Evolutionary conservation across 768 basidiomycete genomes (phyloP), one percentile per base, ranked within the genome.

Genomic region (Naematelia encephala): DNA sequence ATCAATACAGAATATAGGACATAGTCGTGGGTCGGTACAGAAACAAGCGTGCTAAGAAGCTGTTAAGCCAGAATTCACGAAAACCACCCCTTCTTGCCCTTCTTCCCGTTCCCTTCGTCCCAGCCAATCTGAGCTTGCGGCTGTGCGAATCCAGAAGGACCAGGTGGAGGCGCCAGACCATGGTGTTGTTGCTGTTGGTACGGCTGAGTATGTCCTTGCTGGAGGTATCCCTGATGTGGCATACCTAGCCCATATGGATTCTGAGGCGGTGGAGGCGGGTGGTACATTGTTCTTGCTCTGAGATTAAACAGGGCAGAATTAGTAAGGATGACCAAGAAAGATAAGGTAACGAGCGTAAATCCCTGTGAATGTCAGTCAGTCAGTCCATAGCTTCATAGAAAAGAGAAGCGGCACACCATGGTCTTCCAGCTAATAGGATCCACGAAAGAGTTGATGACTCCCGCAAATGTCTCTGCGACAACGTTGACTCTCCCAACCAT

Each of bases 401-500:
- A 49, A 22, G 14, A 52, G 23, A 45, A 22, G 16, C 39, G 11
- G 58, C 88, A 78, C 62, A 90, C 94, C 77, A 97, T 79, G 12
- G 92, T 92, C 80, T 93, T 96, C 91, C 92, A 97, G 75, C 88
- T 91, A 78, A 99, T 93, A 50, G 89, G 88, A 73, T 99, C 94
- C 13, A 98, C 89, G 73, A 99, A 99, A 1, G 90, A 86, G 74
- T 97, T 96, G 64, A 97, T 86, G 45, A 97, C 88, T 72, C 96
- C 93, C 53, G 91, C 94, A 77, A 98, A 87, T 57, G 96, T 85
- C 81, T 97, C 91, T 57, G 93, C 92, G 45, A 89, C 86, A 64
- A 99, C 87, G 68, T 84, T 86, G 59, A 91, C 90, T 58, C 91
- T 88, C 1, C 91, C 91, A 43, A 93, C 84, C 42, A 87, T 86